A percentile compares a stretch with the other conserved stretches of the same genome.
These are phyloP conservation scores for Hypoxylon lenormandii DNA, from an alignment of 495 filamentous ascomycete genomes.

Conservation along the genomic window DNA sequence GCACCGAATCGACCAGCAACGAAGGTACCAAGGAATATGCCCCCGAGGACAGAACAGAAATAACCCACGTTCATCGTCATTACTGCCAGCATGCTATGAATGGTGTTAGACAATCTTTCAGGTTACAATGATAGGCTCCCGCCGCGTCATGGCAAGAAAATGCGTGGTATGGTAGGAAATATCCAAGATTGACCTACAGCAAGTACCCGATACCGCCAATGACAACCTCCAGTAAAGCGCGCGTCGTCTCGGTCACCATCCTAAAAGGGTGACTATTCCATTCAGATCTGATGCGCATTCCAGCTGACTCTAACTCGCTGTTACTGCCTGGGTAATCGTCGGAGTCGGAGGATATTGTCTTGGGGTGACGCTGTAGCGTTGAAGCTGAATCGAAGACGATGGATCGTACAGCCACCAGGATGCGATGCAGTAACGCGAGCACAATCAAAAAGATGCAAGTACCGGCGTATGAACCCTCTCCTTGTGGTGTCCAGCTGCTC, in stretches of 20 bases:
- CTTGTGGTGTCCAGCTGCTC: slow-evolving; percentile 71
- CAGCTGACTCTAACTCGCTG: slow-evolving; percentile 31
- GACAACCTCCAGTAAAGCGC: slow-evolving; percentile 63
- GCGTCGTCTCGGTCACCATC: slow-evolving; percentile 39
- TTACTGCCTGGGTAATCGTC: slow-evolving; percentile 36
- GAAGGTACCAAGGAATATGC: slow-evolving; percentile 80
- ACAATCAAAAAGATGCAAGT: slow-evolving; percentile 82
- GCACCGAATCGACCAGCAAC: slow-evolving; percentile 64
- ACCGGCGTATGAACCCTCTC: slow-evolving; percentile 73
- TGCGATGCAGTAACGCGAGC: slow-evolving; percentile 72
- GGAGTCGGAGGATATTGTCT: slow-evolving; percentile 26
- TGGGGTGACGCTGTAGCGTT: slow-evolving; percentile 17
- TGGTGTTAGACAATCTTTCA: background rate
- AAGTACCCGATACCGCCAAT: slow-evolving; percentile 79
- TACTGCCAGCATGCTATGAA: slow-evolving; percentile 83
- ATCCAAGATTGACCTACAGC: slow-evolving; percentile 69
- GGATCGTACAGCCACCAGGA: slow-evolving; percentile 66
- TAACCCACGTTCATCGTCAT: slow-evolving; percentile 94
- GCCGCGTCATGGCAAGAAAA: background rate
- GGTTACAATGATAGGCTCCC: background rate
- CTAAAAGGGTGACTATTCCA: slow-evolving; percentile 40
- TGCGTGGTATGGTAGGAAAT: background rate
- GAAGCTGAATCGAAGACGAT: slow-evolving; percentile 27
- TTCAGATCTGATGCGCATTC: slow-evolving; percentile 20
- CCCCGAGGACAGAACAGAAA: slow-evolving; percentile 80